Percentiles rank a stretch among this genome's conserved stretches.
phyloP scores from a whole-genome alignment of 495 filamentous ascomycete genomes.

The Tuber borchii region DNA sequence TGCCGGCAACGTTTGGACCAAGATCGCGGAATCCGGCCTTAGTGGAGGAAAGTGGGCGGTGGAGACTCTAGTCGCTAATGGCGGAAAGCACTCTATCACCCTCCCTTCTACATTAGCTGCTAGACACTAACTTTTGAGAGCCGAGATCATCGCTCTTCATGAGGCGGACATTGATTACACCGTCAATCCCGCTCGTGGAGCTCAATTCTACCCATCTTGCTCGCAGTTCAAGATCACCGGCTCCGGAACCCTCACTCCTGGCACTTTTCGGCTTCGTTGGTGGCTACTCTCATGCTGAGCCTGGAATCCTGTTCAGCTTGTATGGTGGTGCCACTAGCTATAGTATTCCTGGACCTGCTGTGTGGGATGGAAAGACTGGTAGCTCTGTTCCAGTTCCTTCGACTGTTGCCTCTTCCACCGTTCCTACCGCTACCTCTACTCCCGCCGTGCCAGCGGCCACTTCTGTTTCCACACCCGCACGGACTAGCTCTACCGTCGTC shows the following conservation, averaged over 20 bases:
- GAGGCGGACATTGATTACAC: slow-evolving; percentile 44
- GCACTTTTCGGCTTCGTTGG: slow-evolving; percentile 41
- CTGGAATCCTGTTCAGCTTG: slow-evolving; percentile 51
- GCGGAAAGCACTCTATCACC: slow-evolving; percentile 45
- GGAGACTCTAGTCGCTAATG: slow-evolving; percentile 47
- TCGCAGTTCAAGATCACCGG: slow-evolving; percentile 49
- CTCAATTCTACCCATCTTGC: slow-evolving; percentile 52
- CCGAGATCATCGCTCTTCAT: slow-evolving; percentile 53
- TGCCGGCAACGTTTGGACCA: slow-evolving; percentile 48
- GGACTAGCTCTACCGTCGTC: slow-evolving; percentile 44
- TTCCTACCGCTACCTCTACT: neutral
- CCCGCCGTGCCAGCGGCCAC: neutral
- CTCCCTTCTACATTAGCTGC: slow-evolving; percentile 45
- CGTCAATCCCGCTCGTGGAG: slow-evolving; percentile 45
- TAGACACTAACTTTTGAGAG: slow-evolving; percentile 49
- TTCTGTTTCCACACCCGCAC: slow-evolving; percentile 20
- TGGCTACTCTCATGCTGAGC: slow-evolving; percentile 48
- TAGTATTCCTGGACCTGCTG: slow-evolving; percentile 46
- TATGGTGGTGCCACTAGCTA: slow-evolving; percentile 43
- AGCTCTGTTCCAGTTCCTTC: slow-evolving; percentile 2
- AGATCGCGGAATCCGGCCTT: slow-evolving; percentile 47
- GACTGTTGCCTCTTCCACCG: neutral
- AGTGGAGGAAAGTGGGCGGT: slow-evolving; percentile 46
- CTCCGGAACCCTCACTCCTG: slow-evolving; percentile 39
- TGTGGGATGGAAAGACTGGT: slow-evolving; percentile 37